A percentile compares a stretch with the other conserved stretches of the same genome.
Evolutionary conservation across 2,329 filamentous ascomycete species (phyloP).

Genomic region (Ophiocordyceps camponoti-saundersi): DNA sequence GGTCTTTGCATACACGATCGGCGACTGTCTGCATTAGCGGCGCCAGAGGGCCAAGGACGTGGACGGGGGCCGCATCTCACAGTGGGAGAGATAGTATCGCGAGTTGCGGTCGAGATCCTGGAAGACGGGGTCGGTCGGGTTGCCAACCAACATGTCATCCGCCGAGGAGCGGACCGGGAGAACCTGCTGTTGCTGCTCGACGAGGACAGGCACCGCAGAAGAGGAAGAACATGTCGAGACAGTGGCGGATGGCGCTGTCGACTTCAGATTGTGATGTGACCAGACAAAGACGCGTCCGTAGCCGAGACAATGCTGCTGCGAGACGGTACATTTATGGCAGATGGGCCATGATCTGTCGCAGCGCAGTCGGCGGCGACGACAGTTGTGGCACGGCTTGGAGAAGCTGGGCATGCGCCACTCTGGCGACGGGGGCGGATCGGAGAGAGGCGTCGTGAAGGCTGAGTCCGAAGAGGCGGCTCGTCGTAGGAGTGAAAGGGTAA

Average conservation of each 20-base stretch:
- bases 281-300: slow-evolving; percentile 45
- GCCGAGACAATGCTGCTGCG: slow-evolving; percentile 41
- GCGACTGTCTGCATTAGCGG: slow-evolving; percentile 18
- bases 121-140: slow-evolving; percentile 35
- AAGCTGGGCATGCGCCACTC: slow-evolving; percentile 13
- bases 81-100: slow-evolving; percentile 31
- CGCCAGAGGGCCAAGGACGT: slow-evolving; percentile 2
- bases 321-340: slow-evolving; percentile 40
- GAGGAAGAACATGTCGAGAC: not conserved
- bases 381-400: slow-evolving; percentile 39
- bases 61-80: slow-evolving; percentile 15
- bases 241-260: slow-evolving; percentile 2
- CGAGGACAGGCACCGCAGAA: not conserved
- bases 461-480: slow-evolving; percentile 1
- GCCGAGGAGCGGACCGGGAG: not conserved
- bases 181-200: not conserved
- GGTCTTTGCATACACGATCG: slow-evolving; percentile 33
- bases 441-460: not conserved
- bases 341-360: slow-evolving; percentile 43
- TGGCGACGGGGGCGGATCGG: not conserved
- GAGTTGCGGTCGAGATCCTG: slow-evolving; percentile 30
- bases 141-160: slow-evolving; percentile 3
- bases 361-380: slow-evolving; percentile 40
- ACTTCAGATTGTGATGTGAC: slow-evolving; percentile 29
- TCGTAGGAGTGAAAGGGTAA: not conserved